Evolutionary conservation across 2,329 filamentous ascomycete species (phyloP), one percentile per base, ranked within the genome.

Genomic region (Hawksworthiomyces lignivorus): DNA sequence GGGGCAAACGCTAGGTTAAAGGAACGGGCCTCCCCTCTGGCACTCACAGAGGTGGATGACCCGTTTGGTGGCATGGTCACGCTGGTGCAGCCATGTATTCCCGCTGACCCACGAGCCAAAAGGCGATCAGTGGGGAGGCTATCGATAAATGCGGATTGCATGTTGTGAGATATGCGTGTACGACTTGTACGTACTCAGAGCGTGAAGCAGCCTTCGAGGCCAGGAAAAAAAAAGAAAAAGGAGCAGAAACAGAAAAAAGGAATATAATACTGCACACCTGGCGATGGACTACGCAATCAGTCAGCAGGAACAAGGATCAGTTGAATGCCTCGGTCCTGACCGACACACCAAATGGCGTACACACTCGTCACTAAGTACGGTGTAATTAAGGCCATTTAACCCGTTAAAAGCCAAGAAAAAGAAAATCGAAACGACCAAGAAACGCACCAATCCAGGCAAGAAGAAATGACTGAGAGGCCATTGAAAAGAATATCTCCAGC

Each of bases 401-500:
- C n/a, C n/a, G n/a, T n/a, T n/a, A n/a, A n/a, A n/a, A n/a, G n/a
- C n/a, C n/a, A n/a, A n/a, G n/a, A n/a, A n/a, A n/a, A n/a, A n/a
- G n/a, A n/a, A n/a, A n/a, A n/a, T n/a, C n/a, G n/a, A n/a, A n/a
- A n/a, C n/a, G n/a, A n/a, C n/a, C n/a, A n/a, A n/a, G n/a, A n/a
- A n/a, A n/a, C n/a, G n/a, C n/a, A n/a, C 39, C 44, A 45, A 41
- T 45, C 29, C 36, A 34, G 24, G 5, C 8, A 7, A 3, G 15
- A 37, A 28, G 36, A 43, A 43, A 39, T 31, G 14, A 3, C 36
- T 30, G 38, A 29, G 27, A 37, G 24, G 30, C 4, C 26, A 36
- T 35, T 39, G 41, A 8, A 42, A 21, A 36, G 26, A 18, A 15
- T 26, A 18, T 5, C 8, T 19, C 41, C 48, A 54, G 55, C 60